Evolutionary conservation across 2,329 filamentous ascomycete genomes (phyloP).

Genomic region (Myriangium duriaei): DNA sequence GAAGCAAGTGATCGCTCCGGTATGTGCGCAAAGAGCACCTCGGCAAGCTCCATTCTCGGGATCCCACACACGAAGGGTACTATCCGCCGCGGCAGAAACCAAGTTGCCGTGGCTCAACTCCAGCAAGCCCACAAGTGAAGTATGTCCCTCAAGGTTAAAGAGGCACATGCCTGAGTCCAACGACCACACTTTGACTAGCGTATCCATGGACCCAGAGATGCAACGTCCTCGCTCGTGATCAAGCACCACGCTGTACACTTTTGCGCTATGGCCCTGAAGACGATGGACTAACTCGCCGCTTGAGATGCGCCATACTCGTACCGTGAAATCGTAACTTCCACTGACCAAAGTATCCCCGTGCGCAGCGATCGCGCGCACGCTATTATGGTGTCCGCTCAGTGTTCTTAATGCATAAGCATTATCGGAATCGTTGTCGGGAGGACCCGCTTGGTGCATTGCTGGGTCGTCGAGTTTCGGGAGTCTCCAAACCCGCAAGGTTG

Average conservation of each 20-base stretch:
- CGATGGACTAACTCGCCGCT: constrained; percentile 80
- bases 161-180: constrained; percentile 73
- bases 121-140: constrained; percentile 78
- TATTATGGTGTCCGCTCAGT: constrained; percentile 77
- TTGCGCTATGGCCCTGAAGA: constrained; percentile 74
- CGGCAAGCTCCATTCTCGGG: constrained; percentile 85
- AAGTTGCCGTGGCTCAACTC: constrained; percentile 82
- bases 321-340: constrained; percentile 90
- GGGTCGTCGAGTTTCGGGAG: constrained; percentile 70
- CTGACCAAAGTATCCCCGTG: constrained; percentile 93
- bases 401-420: constrained; percentile 92
- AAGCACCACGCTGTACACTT: constrained; percentile 94
- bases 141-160: constrained; percentile 85
- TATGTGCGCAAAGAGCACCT: constrained; percentile 82
- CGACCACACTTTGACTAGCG: constrained; percentile 95
- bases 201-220: constrained; percentile 98
- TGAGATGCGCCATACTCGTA: constrained; percentile 94
- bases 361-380: constrained; percentile 88
- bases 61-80: constrained; percentile 92
- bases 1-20: constrained; percentile 95
- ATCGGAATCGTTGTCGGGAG: constrained; percentile 60
- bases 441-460: constrained; percentile 65
- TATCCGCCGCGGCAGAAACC: constrained; percentile 90
- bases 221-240: constrained; percentile 86
- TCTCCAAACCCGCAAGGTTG: constrained; percentile 86